These are phyloP conservation scores for Hyaloscypha hepaticicola DNA, from an alignment of 495 filamentous ascomycete species.

Conservation along the genomic window DNA sequence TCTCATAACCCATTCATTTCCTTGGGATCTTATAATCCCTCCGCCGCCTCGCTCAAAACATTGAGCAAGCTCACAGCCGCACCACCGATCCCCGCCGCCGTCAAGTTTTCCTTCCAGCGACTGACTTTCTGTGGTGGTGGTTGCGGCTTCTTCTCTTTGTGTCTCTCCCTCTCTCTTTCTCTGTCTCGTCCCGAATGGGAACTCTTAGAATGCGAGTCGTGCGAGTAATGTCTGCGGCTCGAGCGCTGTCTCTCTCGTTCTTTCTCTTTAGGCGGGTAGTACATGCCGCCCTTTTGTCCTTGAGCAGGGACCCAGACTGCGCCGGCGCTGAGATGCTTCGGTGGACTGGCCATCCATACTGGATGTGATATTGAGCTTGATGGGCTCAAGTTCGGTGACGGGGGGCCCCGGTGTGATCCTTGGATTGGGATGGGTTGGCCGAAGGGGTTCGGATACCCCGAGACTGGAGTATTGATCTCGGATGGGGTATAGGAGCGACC, in stretches of 20 bases:
- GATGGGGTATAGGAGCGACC: background rate
- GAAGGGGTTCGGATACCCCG: constrained; percentile 18
- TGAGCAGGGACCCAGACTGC: background rate
- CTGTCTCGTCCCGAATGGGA: constrained; percentile 7
- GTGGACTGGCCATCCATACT: background rate
- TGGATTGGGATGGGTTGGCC: constrained; percentile 8
- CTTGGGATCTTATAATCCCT: constrained; percentile 21
- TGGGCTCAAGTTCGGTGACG: background rate
- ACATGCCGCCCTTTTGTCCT: background rate
- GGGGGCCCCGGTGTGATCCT: background rate
- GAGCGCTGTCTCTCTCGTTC: constrained; percentile 20
- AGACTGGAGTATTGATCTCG: constrained; percentile 4
- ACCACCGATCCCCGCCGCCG: constrained; percentile 49
- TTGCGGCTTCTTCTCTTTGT: constrained; percentile 1
- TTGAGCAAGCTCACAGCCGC: constrained; percentile 51
- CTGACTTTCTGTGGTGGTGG: background rate
- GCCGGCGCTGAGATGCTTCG: background rate
- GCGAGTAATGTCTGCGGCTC: constrained; percentile 6
- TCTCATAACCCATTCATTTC: background rate
- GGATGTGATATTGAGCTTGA: background rate
- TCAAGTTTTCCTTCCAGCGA: constrained; percentile 40
- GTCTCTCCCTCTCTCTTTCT: constrained; percentile 1
- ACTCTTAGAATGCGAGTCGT: background rate
- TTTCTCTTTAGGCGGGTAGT: constrained; percentile 11
- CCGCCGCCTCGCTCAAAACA: constrained; percentile 50